Evolutionary conservation across 306 rosid genomes (phyloP).

Genomic region (Rosa multiflora): DNA sequence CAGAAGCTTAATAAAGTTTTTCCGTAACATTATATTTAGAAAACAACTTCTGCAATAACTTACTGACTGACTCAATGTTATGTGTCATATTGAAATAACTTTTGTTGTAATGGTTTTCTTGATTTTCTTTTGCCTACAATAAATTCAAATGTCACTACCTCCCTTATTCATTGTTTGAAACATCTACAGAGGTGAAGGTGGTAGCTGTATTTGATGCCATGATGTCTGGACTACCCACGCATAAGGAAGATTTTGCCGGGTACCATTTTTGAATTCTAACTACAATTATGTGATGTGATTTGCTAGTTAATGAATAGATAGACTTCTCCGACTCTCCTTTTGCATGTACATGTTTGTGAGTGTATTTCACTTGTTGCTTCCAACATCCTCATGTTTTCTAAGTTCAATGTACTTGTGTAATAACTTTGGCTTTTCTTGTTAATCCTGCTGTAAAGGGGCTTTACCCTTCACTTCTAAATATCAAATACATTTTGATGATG

Average conservation of each 20-base stretch:
- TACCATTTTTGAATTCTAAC: slow-evolving; percentile 37
- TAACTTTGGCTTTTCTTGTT: neutral
- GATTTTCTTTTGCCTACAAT: neutral
- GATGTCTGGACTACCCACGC: slow-evolving; percentile 90
- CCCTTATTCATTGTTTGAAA: slow-evolving; percentile 18
- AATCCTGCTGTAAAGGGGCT: neutral
- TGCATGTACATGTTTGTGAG: neutral
- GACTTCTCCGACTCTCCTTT: neutral
- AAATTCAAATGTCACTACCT: neutral
- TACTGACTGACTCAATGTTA: neutral
- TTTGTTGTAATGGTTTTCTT: slow-evolving; percentile 10
- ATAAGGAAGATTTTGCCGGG: slow-evolving; percentile 75
- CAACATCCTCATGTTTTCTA: neutral
- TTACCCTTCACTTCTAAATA: neutral
- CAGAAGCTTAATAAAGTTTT: neutral
- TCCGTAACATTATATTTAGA: neutral
- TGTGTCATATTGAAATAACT: slow-evolving; percentile 6
- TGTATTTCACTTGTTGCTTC: neutral
- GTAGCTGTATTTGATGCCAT: slow-evolving; percentile 90
- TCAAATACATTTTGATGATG: neutral
- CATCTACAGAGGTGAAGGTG: slow-evolving; percentile 76
- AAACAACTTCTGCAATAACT: neutral
- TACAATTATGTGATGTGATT: slow-evolving; percentile 9
- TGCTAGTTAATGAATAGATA: neutral
- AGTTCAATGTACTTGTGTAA: slow-evolving; percentile 1